Evolutionary conservation across 345 rosid species (phyloP).

Genomic region (Kernera saxatilis): DNA sequence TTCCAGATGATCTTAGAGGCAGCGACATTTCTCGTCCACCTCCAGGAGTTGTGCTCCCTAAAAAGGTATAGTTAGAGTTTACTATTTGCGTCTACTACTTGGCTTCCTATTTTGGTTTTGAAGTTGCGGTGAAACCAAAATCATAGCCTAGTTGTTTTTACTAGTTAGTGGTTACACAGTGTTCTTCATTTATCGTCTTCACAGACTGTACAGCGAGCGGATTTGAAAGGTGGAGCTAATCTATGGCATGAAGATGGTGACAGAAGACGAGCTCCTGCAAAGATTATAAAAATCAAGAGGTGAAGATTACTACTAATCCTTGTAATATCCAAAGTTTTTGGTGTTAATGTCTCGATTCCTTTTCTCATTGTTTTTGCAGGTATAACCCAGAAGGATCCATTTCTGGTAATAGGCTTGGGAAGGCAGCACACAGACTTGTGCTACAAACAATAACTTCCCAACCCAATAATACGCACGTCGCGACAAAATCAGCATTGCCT

Average conservation of each 20-base stretch:
- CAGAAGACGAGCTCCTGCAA: constrained; percentile 42
- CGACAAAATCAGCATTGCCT: constrained; percentile 10
- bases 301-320: constrained; percentile 40
- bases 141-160: not conserved
- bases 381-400: constrained; percentile 49
- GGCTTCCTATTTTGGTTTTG: not conserved
- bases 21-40: constrained; percentile 46
- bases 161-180: not conserved
- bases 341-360: not conserved
- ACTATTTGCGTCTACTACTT: not conserved
- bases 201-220: constrained; percentile 54
- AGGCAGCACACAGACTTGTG: constrained; percentile 67
- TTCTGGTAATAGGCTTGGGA: constrained; percentile 62
- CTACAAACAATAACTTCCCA: constrained; percentile 52
- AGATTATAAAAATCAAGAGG: constrained; percentile 17
- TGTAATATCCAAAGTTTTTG: not conserved
- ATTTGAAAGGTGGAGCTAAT: constrained; percentile 52
- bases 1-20: constrained; percentile 76
- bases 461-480: constrained; percentile 18
- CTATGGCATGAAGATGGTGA: constrained; percentile 85
- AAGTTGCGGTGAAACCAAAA: not conserved
- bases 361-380: constrained; percentile 43
- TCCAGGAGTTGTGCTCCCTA: constrained; percentile 60
- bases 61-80: constrained; percentile 47
- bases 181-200: constrained; percentile 1